These are phyloP conservation scores for Favolaschia claudopus DNA, from an alignment of 768 basidiomycete genomes.

Conservation along the genomic window DNA sequence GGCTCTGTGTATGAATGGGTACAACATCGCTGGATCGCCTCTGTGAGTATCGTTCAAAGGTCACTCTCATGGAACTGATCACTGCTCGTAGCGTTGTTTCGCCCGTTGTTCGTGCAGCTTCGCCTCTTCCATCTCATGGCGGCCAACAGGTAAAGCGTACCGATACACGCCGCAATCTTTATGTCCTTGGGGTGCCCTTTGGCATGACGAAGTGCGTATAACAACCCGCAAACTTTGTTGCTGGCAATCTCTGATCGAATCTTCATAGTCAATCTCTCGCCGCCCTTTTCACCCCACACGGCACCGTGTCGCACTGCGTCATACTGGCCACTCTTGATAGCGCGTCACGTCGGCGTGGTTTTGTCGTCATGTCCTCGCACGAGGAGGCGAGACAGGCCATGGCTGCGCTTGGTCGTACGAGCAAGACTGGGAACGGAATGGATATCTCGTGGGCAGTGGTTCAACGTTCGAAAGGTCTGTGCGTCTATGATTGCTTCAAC, in stretches of 20 bases:
- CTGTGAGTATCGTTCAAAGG: conserved; percentile 51
- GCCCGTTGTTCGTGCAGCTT: conserved; percentile 33
- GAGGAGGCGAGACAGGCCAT: conserved; percentile 77
- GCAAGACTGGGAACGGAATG: conserved; percentile 58
- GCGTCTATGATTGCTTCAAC: neutral
- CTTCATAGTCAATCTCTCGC: conserved; percentile 47
- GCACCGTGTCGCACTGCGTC: conserved; percentile 77
- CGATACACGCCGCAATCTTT: conserved; percentile 79
- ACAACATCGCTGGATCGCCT: conserved; percentile 58
- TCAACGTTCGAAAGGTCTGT: conserved; percentile 79
- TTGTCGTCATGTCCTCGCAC: conserved; percentile 81
- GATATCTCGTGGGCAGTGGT: conserved; percentile 91
- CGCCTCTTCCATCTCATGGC: conserved; percentile 31
- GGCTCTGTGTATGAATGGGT: conserved; percentile 72
- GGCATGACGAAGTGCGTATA: conserved; percentile 75
- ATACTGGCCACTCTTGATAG: conserved; percentile 87
- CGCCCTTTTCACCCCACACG: conserved; percentile 67
- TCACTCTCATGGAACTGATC: conserved; percentile 24
- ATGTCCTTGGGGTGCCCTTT: conserved; percentile 85
- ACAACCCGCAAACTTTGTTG: neutral
- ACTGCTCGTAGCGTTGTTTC: conserved; percentile 44
- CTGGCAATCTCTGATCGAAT: neutral
- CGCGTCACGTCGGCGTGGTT: conserved; percentile 83
- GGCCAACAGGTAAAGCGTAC: conserved; percentile 33
- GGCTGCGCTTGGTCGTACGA: conserved; percentile 72